These are phyloP conservation scores for Corymbia citriodora DNA, from an alignment of 441 rosid genomes.

Conservation along the genomic window DNA sequence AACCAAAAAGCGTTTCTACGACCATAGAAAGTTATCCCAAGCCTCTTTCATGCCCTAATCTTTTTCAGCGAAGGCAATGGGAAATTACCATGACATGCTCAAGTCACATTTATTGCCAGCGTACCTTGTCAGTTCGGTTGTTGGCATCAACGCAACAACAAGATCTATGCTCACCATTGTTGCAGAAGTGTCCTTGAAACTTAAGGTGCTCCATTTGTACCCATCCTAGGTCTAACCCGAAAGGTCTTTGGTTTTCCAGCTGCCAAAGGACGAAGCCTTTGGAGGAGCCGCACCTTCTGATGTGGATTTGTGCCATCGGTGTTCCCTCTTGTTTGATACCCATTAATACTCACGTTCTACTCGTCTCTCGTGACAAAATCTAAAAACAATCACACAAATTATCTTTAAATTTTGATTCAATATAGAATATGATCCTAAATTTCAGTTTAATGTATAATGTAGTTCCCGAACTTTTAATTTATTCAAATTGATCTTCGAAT, in stretches of 20 bases:
- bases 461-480: too few species aligned
- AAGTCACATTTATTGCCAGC: neutral
- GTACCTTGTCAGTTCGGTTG: neutral
- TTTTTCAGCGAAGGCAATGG: neutral
- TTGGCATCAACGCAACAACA: neutral
- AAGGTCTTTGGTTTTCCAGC: neutral
- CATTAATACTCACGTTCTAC: neutral
- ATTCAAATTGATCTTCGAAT: too few species aligned
- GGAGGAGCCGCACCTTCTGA: neutral
- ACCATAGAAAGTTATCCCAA: neutral
- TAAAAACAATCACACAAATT: neutral
- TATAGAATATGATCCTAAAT: neutral
- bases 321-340: neutral
- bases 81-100: neutral
- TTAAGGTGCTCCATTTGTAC: neutral
- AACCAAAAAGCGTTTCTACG: neutral
- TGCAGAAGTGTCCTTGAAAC: neutral
- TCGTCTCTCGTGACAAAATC: neutral
- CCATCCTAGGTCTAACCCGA: neutral
- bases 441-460: neutral
- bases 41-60: neutral
- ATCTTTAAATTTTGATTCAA: neutral
- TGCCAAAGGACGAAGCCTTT: neutral
- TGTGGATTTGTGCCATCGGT: neutral
- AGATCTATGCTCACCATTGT: neutral